Conservation (phyloP, 345 rosid species). For the Geranium rotundifolium region DNA sequence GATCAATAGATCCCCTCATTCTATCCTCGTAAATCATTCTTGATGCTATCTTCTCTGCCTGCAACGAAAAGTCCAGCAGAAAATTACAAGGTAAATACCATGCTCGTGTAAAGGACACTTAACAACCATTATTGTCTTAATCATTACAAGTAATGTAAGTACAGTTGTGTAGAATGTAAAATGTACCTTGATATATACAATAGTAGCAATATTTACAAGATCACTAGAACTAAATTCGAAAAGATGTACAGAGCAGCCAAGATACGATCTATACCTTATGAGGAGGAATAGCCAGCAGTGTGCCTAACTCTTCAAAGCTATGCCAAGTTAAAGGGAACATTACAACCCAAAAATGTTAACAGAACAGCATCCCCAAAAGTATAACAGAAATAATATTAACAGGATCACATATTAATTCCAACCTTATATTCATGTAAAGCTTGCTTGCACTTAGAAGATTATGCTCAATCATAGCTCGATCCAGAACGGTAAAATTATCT, state of each 20-base stretch:
- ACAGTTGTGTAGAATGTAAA: no score
- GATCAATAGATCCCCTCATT: slow-evolving; percentile 97
- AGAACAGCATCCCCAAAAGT: not conserved
- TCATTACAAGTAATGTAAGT: no score
- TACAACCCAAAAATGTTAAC: no score
- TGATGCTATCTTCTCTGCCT: slow-evolving; percentile 99
- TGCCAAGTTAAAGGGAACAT: not conserved
- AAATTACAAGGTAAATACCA: no score
- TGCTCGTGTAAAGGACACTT: no score
- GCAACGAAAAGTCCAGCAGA: slow-evolving; percentile 6
- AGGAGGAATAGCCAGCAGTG: slow-evolving; percentile 84
- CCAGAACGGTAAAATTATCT: slow-evolving; percentile 88
- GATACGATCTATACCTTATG: slow-evolving; percentile 38
- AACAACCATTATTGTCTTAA: no score
- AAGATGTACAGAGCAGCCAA: no score
- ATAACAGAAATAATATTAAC: slow-evolving; percentile 1
- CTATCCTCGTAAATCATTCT: slow-evolving; percentile 91
- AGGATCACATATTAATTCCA: not conserved
- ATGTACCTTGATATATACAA: no score
- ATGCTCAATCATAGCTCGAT: slow-evolving; percentile 97
- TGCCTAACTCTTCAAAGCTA: slow-evolving; percentile 94
- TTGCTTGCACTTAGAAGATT: slow-evolving; percentile 95
- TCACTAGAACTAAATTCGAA: no score
- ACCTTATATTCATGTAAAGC: slow-evolving; percentile 94
- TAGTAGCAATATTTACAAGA: no score